These are phyloP conservation scores for Apiospora pterosperma DNA, from an alignment of 2,329 filamentous ascomycete species.

Conservation along the genomic window DNA sequence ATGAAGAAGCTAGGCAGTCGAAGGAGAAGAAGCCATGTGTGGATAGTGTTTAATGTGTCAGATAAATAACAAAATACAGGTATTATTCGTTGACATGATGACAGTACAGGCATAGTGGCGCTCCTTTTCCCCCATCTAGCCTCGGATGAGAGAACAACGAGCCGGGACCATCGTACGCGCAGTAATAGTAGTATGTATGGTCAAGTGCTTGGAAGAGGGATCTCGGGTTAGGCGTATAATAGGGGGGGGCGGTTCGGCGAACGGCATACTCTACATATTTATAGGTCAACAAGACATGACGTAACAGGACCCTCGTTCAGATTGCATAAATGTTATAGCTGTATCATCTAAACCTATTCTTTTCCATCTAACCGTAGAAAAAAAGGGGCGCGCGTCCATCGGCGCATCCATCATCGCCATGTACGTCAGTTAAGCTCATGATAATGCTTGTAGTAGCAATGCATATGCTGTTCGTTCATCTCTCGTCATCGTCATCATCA, in stretches of 20 bases:
- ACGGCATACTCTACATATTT: background rate
- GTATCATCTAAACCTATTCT: background rate
- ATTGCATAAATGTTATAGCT: background rate
- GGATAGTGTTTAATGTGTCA: slow-evolving; percentile 1
- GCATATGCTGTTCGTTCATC: background rate
- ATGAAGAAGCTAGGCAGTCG: background rate
- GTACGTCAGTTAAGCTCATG: background rate
- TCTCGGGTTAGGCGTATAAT: too few species aligned
- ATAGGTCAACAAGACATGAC: background rate
- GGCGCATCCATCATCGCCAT: background rate
- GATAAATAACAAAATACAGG: background rate
- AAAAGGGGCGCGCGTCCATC: background rate
- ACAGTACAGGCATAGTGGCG: background rate
- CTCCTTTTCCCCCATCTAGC: background rate
- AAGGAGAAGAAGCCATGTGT: background rate
- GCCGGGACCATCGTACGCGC: too few species aligned
- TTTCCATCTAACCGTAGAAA: background rate
- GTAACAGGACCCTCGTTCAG: background rate
- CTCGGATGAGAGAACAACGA: too few species aligned
- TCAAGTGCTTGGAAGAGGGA: too few species aligned
- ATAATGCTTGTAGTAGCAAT: background rate
- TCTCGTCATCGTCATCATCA: background rate
- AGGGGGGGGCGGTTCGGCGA: too few species aligned
- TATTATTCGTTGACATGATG: background rate
- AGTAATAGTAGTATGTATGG: too few species aligned